phyloP scores from a whole-genome alignment of 1,139 yeast genomes.

The Sugiyamaella xylanicola region DNA sequence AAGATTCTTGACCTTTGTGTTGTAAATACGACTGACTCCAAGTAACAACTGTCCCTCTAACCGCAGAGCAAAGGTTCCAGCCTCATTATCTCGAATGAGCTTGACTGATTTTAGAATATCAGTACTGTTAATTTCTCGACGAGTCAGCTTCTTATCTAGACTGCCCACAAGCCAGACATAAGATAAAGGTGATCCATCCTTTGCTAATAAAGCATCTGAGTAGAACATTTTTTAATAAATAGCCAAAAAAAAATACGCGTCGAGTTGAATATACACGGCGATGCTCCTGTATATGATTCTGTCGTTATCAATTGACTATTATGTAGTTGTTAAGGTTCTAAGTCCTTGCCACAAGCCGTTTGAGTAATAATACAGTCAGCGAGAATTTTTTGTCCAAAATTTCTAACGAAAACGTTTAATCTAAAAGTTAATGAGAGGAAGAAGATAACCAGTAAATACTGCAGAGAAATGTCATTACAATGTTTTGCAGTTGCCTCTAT shows the following conservation, averaged over 20 bases:
- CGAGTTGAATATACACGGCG: not conserved
- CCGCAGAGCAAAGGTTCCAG: conserved; percentile 69
- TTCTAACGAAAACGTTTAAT: not conserved
- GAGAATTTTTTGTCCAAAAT: no score
- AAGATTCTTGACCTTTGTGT: conserved; percentile 80
- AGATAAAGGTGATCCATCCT: conserved; percentile 75
- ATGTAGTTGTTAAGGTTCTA: no score
- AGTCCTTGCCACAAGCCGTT: no score
- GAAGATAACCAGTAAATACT: not conserved
- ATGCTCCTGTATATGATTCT: no score
- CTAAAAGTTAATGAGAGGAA: not conserved
- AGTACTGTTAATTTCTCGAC: conserved; percentile 72
- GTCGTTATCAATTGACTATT: no score
- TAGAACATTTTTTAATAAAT: conserved; percentile 22
- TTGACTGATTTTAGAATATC: conserved; percentile 69
- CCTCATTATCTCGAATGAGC: conserved; percentile 48
- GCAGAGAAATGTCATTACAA: not conserved
- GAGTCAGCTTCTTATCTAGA: conserved; percentile 76
- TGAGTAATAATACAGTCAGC: no score
- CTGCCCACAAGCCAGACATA: conserved; percentile 95
- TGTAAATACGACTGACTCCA: conserved; percentile 87
- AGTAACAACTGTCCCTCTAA: conserved; percentile 84
- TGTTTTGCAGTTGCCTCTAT: conserved; percentile 1
- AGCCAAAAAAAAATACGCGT: not conserved
- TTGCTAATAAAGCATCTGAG: conserved; percentile 48